These are phyloP conservation scores for Solanum infundibuliforme DNA, from an alignment of 257 asterid genomes.

Conservation along the genomic window DNA sequence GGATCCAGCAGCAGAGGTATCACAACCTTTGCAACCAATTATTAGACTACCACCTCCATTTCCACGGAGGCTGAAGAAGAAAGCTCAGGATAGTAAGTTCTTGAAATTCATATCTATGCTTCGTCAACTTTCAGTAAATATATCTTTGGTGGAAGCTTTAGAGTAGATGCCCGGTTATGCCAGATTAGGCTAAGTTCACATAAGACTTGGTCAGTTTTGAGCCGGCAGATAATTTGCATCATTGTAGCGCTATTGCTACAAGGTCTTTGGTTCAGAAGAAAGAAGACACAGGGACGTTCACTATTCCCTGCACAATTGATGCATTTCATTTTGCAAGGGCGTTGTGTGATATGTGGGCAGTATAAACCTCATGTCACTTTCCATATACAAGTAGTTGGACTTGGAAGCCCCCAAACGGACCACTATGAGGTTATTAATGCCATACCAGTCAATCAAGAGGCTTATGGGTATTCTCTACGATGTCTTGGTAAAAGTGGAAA, in stretches of 20 bases:
- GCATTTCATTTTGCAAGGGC: background rate
- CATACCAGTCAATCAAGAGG: background rate
- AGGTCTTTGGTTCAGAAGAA: background rate
- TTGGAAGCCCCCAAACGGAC: background rate
- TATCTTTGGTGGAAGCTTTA: background rate
- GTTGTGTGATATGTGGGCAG: background rate
- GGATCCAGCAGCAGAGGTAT: background rate
- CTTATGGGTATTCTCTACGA: background rate
- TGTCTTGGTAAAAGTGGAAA: background rate
- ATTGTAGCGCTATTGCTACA: too few species aligned
- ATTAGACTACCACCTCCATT: background rate
- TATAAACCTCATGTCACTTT: background rate
- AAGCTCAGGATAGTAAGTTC: background rate
- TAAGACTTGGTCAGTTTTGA: background rate
- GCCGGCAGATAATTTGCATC: background rate
- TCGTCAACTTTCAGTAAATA: background rate
- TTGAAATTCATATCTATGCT: background rate
- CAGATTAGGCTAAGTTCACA: too few species aligned
- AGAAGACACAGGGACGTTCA: background rate
- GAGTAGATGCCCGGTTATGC: background rate
- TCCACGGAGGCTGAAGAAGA: background rate
- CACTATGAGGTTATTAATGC: background rate
- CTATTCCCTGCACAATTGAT: background rate
- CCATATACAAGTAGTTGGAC: background rate
- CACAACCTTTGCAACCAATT: background rate